Evolutionary conservation across 306 rosid genomes (phyloP).

Genomic region (Gleditsia sinensis): DNA sequence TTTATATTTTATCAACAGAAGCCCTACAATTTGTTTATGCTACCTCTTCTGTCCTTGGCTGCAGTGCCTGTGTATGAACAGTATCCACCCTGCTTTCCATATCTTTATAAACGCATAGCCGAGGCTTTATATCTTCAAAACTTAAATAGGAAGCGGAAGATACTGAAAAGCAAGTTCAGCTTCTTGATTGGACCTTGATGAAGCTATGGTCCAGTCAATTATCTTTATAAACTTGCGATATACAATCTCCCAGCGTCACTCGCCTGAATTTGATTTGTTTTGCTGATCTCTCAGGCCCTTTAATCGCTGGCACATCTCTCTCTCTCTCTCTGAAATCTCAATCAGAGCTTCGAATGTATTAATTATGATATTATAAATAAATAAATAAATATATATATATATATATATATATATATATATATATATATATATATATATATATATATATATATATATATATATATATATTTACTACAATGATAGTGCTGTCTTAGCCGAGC

Average conservation of each 20-base stretch:
- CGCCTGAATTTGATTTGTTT: slow-evolving; percentile 50
- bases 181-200: slow-evolving; percentile 48
- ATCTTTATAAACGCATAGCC: background rate
- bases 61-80: no score
- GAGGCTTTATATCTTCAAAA: background rate
- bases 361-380: background rate
- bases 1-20: no score
- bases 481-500: slow-evolving; percentile 2
- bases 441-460: no score
- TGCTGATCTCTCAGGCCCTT: slow-evolving; percentile 59
- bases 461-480: background rate
- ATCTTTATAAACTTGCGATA: slow-evolving; percentile 48
- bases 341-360: background rate
- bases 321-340: background rate
- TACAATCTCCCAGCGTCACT: slow-evolving; percentile 49
- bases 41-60: no score
- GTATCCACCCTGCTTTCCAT: no score
- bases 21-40: no score
- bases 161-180: slow-evolving; percentile 52
- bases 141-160: background rate
- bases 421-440: no score
- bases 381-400: no score
- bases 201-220: slow-evolving; percentile 41
- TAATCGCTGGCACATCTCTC: slow-evolving; percentile 38
- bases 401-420: no score